Conservation (phyloP, 2,329 filamentous ascomycete genomes). For the Verticillium dahliae region DNA sequence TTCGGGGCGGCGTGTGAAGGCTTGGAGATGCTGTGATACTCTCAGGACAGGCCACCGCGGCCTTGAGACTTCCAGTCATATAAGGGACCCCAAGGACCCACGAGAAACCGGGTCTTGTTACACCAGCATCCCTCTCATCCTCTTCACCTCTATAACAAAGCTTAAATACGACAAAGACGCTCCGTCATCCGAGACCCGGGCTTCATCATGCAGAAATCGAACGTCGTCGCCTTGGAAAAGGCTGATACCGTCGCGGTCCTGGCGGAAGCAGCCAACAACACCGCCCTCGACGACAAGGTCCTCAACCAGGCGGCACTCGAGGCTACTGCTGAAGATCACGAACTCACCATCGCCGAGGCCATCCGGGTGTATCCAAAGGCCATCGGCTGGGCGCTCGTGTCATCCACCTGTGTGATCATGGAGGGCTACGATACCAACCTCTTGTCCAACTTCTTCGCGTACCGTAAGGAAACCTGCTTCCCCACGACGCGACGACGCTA, state of each 20-base stretch:
- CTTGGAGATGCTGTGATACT: neutral
- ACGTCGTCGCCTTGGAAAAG: neutral
- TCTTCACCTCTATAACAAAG: neutral
- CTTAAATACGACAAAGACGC: neutral
- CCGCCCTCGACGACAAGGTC: neutral
- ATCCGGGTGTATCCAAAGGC: slow-evolving; percentile 20
- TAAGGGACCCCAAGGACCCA: neutral
- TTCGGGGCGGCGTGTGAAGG: too few species aligned
- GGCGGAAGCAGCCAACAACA: neutral
- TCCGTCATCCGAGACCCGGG: neutral
- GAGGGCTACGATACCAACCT: slow-evolving; percentile 17
- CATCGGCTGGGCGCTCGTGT: slow-evolving; percentile 19
- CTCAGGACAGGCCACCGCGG: neutral
- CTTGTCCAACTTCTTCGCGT: slow-evolving; percentile 17
- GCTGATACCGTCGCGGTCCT: neutral
- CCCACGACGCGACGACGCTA: neutral
- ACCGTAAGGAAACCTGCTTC: slow-evolving; percentile 6
- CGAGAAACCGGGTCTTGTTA: neutral
- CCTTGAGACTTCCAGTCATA: neutral
- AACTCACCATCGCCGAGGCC: slow-evolving; percentile 24
- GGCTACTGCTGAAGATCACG: slow-evolving; percentile 30
- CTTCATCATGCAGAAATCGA: neutral
- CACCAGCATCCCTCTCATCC: neutral
- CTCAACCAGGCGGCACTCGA: slow-evolving; percentile 21
- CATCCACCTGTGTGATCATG: slow-evolving; percentile 23